Evolutionary conservation across 495 filamentous ascomycete species (phyloP).

Genomic region (Thermothielavioides terrestris): DNA sequence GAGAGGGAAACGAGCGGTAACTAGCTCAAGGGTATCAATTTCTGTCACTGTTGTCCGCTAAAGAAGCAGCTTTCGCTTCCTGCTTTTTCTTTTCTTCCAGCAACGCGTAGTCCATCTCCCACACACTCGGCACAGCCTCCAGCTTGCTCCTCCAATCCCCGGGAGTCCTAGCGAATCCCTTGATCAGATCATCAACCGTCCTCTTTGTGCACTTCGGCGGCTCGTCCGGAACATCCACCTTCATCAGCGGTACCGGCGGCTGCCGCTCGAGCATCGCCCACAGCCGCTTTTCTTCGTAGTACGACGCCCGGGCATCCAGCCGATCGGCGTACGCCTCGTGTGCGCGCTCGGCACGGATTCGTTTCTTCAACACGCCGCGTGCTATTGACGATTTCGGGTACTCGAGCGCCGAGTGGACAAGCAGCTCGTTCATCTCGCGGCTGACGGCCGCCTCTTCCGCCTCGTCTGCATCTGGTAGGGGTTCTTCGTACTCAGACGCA

Average conservation of each 20-base stretch:
- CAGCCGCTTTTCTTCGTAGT: conserved; percentile 47
- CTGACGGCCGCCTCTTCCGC: conserved; percentile 13
- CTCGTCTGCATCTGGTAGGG: conserved; percentile 22
- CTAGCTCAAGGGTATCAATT: conserved; percentile 1
- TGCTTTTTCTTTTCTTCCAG: neutral
- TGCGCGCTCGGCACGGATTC: conserved; percentile 25
- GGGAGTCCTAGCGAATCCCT: conserved; percentile 42
- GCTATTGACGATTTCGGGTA: conserved; percentile 9
- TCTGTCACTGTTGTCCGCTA: neutral
- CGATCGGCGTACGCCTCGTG: conserved; percentile 47
- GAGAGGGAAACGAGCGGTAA: neutral
- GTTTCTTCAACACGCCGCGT: conserved; percentile 14
- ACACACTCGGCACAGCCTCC: conserved; percentile 10
- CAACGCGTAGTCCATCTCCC: conserved; percentile 15
- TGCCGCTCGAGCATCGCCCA: conserved; percentile 41
- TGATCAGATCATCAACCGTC: conserved; percentile 12
- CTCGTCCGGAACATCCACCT: neutral
- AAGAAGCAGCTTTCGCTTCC: neutral
- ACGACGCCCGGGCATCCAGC: conserved; percentile 43
- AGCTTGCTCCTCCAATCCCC: conserved; percentile 10
- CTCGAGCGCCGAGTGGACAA: conserved; percentile 22
- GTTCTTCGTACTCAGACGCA: conserved; percentile 12
- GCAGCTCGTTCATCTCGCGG: conserved; percentile 20
- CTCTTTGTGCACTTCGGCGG: neutral
- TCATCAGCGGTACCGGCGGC: conserved; percentile 57